A percentile compares a stretch with the other conserved stretches of the same genome.
These are phyloP conservation scores for Raphanus hybrid DNA, from an alignment of 441 rosid genomes.

Conservation along the genomic window DNA sequence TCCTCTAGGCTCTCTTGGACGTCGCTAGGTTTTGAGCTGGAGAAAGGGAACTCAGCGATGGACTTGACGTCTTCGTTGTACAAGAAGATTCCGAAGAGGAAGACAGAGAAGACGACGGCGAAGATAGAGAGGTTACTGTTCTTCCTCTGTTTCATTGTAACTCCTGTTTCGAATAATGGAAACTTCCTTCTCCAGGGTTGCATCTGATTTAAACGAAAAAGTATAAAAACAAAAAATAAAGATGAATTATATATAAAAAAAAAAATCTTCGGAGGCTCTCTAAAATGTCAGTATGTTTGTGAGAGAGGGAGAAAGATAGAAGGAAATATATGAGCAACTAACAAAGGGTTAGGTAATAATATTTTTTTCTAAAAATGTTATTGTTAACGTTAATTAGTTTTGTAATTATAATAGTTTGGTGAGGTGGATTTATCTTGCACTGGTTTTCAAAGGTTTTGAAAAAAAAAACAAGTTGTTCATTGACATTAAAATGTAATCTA, in stretches of 20 bases:
- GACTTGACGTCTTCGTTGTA: conserved; percentile 7
- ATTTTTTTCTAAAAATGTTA: neutral
- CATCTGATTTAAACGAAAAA: neutral
- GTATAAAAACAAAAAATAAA: neutral
- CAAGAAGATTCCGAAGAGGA: conserved; percentile 11
- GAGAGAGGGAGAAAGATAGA: neutral
- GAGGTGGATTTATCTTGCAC: neutral
- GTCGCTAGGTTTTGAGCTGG: conserved; percentile 4
- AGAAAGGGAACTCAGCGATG: conserved; percentile 5
- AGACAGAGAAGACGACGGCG: conserved; percentile 10
- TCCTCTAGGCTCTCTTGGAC: neutral
- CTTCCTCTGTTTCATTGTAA: neutral
- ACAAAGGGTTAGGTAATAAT: neutral
- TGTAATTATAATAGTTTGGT: neutral
- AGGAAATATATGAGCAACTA: neutral
- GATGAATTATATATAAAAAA: neutral
- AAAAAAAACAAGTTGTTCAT: neutral
- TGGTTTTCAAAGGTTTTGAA: neutral
- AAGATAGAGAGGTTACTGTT: conserved; percentile 10
- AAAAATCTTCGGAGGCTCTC: neutral
- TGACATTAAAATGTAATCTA: neutral
- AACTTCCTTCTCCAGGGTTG: conserved; percentile 13
- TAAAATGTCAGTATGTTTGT: conserved; percentile 5
- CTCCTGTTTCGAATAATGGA: conserved; percentile 5
- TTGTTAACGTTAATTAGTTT: neutral